Base-by-base conservation (phyloP, 495 filamentous ascomycete species). In the Penicillium ucsense region DNA sequence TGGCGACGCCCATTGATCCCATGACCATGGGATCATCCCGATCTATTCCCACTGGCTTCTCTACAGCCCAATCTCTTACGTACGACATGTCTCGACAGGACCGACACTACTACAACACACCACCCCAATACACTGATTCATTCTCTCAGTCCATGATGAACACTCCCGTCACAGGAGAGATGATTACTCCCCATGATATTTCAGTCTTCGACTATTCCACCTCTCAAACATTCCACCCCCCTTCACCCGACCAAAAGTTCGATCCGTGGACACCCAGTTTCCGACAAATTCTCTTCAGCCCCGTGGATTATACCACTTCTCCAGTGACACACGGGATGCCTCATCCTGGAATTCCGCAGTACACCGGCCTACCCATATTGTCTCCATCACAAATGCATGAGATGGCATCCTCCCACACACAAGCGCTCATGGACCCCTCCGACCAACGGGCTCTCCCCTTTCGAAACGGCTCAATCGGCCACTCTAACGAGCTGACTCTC, bases 191-290 rank as follows among this genome's bases (percentile, higher is more conserved):
- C 8, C 62, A 60, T 41, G 65, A 67, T 44, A 43, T 57, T 55
- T 47, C 54, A 3, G 56, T 62, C 3, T 70, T 63, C 39, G 66
- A 65, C 38, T 70, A 71, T 31, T 35, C 68, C 10, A 46, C 51
- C 0, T 55, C 58, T 3, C 47, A 59, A 8, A 43, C 58, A 6
- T 70, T 65, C 46, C 49, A 60, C 6, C 38, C 49, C 29, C 56
- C 68, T 0, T 52, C 66, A 43, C 44, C 64, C 28, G 45, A 54
- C 47, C 48, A 54, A 10, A 63, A 66, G 3, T 65, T 59, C 32
- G 65, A 68, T 11, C 35, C 57, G n/a, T 74, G 68, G 66, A 47
- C 59, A 8, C 62, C 70, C 3, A 52, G 63, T 4, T 71, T 67
- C 58, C 63, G 69, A n/a, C 67, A 62, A 38, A 64, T 65, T 39